Evolutionary conservation across 805 yeast genomes (phyloP), one percentile per base, ranked within the genome.

Genomic region (Saturnispora zaruensis): DNA sequence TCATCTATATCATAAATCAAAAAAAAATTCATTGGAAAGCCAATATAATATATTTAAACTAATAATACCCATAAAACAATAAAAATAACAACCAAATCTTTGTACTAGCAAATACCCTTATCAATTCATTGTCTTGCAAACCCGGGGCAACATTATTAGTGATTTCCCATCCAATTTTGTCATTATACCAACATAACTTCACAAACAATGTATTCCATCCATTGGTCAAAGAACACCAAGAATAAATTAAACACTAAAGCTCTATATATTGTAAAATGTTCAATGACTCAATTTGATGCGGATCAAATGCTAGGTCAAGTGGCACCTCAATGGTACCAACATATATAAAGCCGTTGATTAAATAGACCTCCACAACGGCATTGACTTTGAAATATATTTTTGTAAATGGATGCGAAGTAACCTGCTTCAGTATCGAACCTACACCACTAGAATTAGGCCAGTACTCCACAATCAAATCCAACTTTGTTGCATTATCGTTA

Each of bases 371-470:
- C 7, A 38, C 42, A 21, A 23, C n/a, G 0, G 73, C 67, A 41
- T 64, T 61, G 3, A 74, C 75, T 45, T 59, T 59, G 6, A 71
- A 49, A 45, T 62, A 61, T 38, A 70, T 55, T 1, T 59, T 52
- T 3, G 66, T 52, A 43, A 61, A 64, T 3, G 72, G 68, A 24
- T 66, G 53, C 2, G 53, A 23, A 7, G 71, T 34, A 4, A 71
- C 41, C 36, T 58, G 53, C 46, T 65, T 69, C 14, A 71, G 53
- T n/a, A 68, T 51, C 3, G 62, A 64, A 20, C 68, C 49, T 5
- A 68, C 61, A 13, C 68, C 66, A 4, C 53, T 53, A 0, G 68
- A 50, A 40, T 67, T 58, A 6, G 75, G 75, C 46, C 58, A 59
- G 2, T 69, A 52, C 0, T 64, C 61, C 16, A 69, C 52, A 28